A percentile compares a stretch with the other conserved stretches of the same genome.
Evolutionary conservation across 2,329 filamentous ascomycete genomes (phyloP).

Genomic region (Lasiodiplodia gonubiensis): DNA sequence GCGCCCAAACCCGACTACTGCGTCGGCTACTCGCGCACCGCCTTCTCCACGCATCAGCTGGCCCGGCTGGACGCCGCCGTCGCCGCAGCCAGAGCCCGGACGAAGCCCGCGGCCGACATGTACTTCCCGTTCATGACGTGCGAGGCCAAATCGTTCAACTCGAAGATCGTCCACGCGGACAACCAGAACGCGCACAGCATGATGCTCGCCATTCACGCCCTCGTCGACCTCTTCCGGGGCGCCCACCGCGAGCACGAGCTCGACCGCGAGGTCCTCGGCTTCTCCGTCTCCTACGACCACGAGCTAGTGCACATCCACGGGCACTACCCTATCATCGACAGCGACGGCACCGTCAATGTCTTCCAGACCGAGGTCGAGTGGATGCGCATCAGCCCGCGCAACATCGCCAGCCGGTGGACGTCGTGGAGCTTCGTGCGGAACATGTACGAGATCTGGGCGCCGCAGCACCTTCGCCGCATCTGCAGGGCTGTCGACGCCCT

Average conservation of each 20-base stretch:
- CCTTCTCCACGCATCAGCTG: too few relatives aligned
- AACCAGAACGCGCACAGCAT: conserved; percentile 38
- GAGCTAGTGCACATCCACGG: conserved; percentile 32
- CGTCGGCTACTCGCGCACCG: too few relatives aligned
- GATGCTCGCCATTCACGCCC: conserved; percentile 33
- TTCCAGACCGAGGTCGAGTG: too few relatives aligned
- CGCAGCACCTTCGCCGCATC: not conserved
- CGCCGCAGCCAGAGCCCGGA: too few relatives aligned
- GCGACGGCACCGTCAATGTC: too few relatives aligned
- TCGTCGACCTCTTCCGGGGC: conserved; percentile 36
- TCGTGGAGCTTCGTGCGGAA: not conserved
- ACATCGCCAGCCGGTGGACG: too few relatives aligned
- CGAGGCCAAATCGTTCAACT: conserved; percentile 12
- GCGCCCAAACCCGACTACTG: too few relatives aligned
- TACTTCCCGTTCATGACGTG: conserved; percentile 47
- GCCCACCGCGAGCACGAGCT: conserved; percentile 33
- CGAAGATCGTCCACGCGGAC: conserved; percentile 40
- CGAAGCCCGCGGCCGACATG: conserved; percentile 53
- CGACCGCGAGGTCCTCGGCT: conserved; percentile 34
- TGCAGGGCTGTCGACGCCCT: not conserved
- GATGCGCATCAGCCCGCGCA: too few relatives aligned
- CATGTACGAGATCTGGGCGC: conserved; percentile 1
- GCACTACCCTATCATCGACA: too few relatives aligned
- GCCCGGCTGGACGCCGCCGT: too few relatives aligned
- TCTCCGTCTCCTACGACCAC: conserved; percentile 35